These are phyloP conservation scores for Pythium plurisporium DNA, from an alignment of 352 stramenopile genomes.

Conservation along the genomic window DNA sequence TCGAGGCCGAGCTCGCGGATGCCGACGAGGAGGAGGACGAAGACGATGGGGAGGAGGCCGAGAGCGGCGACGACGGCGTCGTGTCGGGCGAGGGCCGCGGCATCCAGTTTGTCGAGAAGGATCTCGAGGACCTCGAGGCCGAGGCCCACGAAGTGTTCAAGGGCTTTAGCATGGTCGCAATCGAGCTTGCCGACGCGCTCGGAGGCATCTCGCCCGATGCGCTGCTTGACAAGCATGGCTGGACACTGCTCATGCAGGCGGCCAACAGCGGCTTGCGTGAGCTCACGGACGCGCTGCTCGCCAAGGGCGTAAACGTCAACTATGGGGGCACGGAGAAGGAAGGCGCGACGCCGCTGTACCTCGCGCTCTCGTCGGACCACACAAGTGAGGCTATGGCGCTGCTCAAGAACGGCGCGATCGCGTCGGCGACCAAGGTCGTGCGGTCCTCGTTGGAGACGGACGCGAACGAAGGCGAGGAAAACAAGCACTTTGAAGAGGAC, in stretches of 20 bases:
- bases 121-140: slow-evolving; percentile 66
- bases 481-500: slow-evolving; percentile 50
- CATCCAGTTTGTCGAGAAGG: slow-evolving; percentile 41
- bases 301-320: slow-evolving; percentile 57
- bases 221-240: slow-evolving; percentile 69
- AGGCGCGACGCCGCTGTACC: slow-evolving; percentile 56
- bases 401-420: slow-evolving; percentile 61
- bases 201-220: slow-evolving; percentile 33
- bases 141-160: slow-evolving; percentile 64
- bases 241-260: slow-evolving; percentile 84
- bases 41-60: slow-evolving; percentile 19
- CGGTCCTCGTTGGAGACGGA: slow-evolving; percentile 34
- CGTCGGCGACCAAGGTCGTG: slow-evolving; percentile 64
- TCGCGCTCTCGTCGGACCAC: slow-evolving; percentile 72
- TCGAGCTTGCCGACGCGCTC: slow-evolving; percentile 44
- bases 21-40: slow-evolving; percentile 25
- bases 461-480: slow-evolving; percentile 11
- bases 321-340: slow-evolving; percentile 41
- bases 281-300: slow-evolving; percentile 51
- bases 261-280: slow-evolving; percentile 65
- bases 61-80: slow-evolving; percentile 5
- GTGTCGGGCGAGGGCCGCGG: background rate
- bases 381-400: slow-evolving; percentile 62
- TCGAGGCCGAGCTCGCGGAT: slow-evolving; percentile 51
- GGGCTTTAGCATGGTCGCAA: slow-evolving; percentile 55